phyloP scores from a whole-genome alignment of 306 rosid species.

The Clitoria ternatea region DNA sequence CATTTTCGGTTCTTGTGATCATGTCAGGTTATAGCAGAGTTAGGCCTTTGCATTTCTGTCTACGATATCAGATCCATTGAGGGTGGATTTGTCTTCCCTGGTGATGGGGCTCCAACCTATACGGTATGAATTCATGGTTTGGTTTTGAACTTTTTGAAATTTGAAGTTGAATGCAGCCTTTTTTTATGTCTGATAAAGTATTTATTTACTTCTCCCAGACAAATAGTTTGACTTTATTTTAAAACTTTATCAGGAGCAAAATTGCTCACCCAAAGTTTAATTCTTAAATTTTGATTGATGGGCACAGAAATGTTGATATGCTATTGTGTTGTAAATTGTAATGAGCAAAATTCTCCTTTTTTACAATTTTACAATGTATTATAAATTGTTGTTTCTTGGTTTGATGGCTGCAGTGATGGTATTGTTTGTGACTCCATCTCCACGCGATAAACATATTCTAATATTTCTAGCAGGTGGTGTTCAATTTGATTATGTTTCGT shows the following conservation, averaged over 20 bases:
- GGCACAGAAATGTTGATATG: neutral
- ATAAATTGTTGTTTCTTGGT: neutral
- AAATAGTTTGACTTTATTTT: constrained; percentile 13
- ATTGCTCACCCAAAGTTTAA: neutral
- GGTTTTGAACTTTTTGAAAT: constrained; percentile 15
- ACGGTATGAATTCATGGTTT: constrained; percentile 41
- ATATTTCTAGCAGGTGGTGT: constrained; percentile 51
- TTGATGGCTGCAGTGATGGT: neutral
- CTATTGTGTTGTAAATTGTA: neutral
- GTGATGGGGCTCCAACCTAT: constrained; percentile 76
- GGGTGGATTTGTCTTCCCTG: constrained; percentile 66
- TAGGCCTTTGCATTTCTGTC: constrained; percentile 79
- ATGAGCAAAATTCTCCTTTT: neutral
- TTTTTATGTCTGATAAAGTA: neutral
- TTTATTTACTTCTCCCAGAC: neutral
- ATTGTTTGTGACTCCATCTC: constrained; percentile 38
- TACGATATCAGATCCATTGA: constrained; percentile 66
- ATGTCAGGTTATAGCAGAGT: constrained; percentile 63
- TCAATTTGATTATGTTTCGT: constrained; percentile 64
- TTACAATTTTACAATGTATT: neutral
- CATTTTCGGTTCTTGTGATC: constrained; percentile 21
- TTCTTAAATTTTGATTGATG: neutral
- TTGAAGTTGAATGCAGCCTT: neutral
- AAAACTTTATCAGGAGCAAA: neutral
- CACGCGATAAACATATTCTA: constrained; percentile 11